Percentiles rank a stretch among this genome's conserved stretches.
Evolutionary conservation across 345 rosid genomes (phyloP).

Genomic region (Ricinus communis): DNA sequence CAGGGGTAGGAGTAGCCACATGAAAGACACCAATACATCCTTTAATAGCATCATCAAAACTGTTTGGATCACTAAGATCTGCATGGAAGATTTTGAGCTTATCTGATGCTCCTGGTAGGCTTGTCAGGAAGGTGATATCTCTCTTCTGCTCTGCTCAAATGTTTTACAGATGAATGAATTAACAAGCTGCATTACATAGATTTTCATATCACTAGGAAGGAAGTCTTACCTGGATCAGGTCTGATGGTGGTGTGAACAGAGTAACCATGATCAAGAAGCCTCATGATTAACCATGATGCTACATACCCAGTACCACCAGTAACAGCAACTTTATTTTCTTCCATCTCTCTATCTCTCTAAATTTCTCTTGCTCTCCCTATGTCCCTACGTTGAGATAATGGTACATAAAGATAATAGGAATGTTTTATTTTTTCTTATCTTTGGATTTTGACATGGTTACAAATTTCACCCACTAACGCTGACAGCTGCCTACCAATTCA

Average conservation of each 20-base stretch:
- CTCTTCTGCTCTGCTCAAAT: conserved; percentile 42
- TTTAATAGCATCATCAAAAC: conserved; percentile 25
- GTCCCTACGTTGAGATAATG: no score
- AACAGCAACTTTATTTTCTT: conserved; percentile 14
- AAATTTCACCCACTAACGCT: no score
- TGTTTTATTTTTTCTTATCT: no score
- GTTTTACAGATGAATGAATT: no score
- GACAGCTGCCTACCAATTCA: no score
- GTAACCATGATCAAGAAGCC: conserved; percentile 13
- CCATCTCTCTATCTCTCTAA: not conserved
- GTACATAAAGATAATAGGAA: no score
- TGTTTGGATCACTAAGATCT: conserved; percentile 30
- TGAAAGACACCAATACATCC: conserved; percentile 38
- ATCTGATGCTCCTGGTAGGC: conserved; percentile 51
- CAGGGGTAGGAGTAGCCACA: conserved; percentile 29
- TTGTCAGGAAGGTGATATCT: conserved; percentile 56
- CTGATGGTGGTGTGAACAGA: conserved; percentile 15
- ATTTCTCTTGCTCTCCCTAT: no score
- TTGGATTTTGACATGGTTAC: no score
- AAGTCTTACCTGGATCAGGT: conserved; percentile 4
- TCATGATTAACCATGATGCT: conserved; percentile 20
- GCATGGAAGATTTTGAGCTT: conserved; percentile 40
- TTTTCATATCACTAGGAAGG: no score
- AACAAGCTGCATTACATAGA: no score
- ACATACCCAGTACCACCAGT: conserved; percentile 17